Conservation (phyloP, 257 asterid genomes). For the Primulina huaijiensis region DNA sequence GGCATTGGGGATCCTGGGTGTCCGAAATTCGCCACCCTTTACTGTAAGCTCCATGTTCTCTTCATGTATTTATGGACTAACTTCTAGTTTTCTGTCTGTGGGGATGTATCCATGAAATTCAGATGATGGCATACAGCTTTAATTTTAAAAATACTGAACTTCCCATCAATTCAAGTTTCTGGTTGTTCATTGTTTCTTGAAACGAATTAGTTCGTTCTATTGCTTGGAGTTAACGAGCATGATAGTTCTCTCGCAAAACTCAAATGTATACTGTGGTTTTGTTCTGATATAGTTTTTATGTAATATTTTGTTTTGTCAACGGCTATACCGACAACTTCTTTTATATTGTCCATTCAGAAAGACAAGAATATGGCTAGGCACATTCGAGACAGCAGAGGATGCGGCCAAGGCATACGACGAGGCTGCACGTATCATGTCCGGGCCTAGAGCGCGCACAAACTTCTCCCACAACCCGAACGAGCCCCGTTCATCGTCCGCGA, state of each 20-base stretch:
- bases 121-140: not conserved
- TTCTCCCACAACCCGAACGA: slow-evolving; percentile 55
- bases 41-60: slow-evolving; percentile 37
- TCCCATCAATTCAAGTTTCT: not conserved
- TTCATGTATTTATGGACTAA: not conserved
- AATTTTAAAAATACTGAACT: not conserved
- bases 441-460: slow-evolving; percentile 76
- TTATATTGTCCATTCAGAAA: slow-evolving; percentile 41
- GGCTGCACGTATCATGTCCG: slow-evolving; percentile 86
- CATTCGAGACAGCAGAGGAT: slow-evolving; percentile 91
- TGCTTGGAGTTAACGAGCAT: no score
- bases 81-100: not conserved
- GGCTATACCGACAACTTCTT: not conserved
- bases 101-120: not conserved
- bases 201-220: no score
- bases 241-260: no score
- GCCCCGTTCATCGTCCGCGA: slow-evolving; percentile 48
- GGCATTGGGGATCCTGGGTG: slow-evolving; percentile 99
- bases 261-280: no score
- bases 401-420: slow-evolving; percentile 90
- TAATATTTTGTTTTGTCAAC: no score
- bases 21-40: slow-evolving; percentile 96
- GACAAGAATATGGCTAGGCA: slow-evolving; percentile 91
- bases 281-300: no score
- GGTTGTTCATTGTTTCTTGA: not conserved